Percentiles rank a stretch among this genome's conserved stretches.
Evolutionary conservation across 768 basidiomycete species (phyloP).

Genomic region (Lentinula boryana): DNA sequence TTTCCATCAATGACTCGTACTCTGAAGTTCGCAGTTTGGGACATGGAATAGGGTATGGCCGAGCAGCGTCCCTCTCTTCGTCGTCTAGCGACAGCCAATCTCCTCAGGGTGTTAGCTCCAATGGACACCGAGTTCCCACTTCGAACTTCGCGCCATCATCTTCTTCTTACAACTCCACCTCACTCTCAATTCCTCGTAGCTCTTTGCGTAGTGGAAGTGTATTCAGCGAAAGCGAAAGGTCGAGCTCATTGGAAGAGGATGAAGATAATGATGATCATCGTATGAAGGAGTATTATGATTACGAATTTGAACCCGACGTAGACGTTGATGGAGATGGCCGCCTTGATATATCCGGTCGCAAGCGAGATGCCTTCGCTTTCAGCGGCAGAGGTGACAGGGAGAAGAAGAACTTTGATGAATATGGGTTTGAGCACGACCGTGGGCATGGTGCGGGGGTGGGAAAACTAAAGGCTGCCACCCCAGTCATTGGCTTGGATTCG

Average conservation of each 20-base stretch:
- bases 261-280: not conserved
- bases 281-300: slow-evolving; percentile 4
- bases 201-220: slow-evolving; percentile 7
- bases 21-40: slow-evolving; percentile 1
- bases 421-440: slow-evolving; percentile 4
- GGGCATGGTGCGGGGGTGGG: not conserved
- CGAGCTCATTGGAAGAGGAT: slow-evolving; percentile 1
- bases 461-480: not conserved
- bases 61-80: not conserved
- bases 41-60: slow-evolving; percentile 6
- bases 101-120: not conserved
- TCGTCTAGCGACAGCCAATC: not conserved
- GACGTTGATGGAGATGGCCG: not conserved
- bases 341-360: not conserved
- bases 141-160: not conserved
- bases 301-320: slow-evolving; percentile 5
- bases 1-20: not conserved
- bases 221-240: slow-evolving; percentile 2
- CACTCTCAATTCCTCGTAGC: slow-evolving; percentile 5
- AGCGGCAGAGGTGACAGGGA: not conserved
- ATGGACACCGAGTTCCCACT: not conserved
- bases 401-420: slow-evolving; percentile 4
- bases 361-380: not conserved
- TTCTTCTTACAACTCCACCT: not conserved
- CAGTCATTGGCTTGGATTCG: not conserved